These are phyloP conservation scores for Candida maltosa DNA, from an alignment of 805 yeast species.

Conservation along the genomic window DNA sequence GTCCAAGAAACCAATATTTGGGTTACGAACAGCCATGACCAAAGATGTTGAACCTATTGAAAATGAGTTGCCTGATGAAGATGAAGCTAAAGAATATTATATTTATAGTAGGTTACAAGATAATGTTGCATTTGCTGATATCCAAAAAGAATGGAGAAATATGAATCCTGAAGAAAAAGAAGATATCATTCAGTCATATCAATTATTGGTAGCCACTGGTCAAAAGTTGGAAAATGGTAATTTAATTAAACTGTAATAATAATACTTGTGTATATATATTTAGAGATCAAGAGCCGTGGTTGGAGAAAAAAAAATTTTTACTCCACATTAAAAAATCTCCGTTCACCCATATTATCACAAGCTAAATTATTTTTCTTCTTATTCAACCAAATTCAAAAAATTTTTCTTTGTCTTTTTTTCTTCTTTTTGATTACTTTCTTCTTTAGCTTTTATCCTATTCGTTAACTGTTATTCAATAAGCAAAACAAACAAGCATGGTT, in stretches of 20 bases:
- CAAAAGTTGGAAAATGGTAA: too few species aligned
- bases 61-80: neutral
- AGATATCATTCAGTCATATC: neutral
- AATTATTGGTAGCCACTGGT: too few species aligned
- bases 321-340: too few species aligned
- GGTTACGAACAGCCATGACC: neutral
- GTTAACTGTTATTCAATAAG: too few species aligned
- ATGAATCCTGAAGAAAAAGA: neutral
- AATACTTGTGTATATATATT: too few species aligned
- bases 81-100: neutral
- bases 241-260: too few species aligned
- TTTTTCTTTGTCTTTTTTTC: conserved; percentile 1
- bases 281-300: too few species aligned
- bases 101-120: conserved; percentile 23
- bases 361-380: neutral
- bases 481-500: conserved; percentile 58
- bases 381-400: conserved; percentile 1
- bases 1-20: neutral
- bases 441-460: neutral
- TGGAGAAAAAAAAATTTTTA: too few species aligned
- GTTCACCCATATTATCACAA: too few species aligned
- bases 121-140: too few species aligned
- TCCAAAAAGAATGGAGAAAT: conserved; percentile 10
- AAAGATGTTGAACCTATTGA: neutral
- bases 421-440: neutral